These are phyloP conservation scores for Plasmodium reichenowi DNA, from an alignment of 169 alveolate genomes.

Conservation along the genomic window DNA sequence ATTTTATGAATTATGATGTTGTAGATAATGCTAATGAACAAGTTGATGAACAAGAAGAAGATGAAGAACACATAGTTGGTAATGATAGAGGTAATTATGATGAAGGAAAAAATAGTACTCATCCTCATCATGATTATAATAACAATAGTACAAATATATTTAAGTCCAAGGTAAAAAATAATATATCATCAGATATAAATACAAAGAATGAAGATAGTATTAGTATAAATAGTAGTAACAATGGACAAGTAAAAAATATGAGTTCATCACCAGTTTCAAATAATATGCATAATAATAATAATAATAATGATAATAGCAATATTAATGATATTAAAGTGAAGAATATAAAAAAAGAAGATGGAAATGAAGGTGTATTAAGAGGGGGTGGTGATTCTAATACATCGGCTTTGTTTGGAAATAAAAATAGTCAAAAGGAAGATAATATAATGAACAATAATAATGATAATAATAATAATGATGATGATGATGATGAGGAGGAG, in stretches of 20 bases:
- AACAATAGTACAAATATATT: conserved; percentile 10
- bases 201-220: background rate
- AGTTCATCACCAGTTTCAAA: too few relatives aligned
- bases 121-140: background rate
- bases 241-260: background rate
- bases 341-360: too few relatives aligned
- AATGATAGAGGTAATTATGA: conserved; percentile 1
- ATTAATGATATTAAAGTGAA: too few relatives aligned
- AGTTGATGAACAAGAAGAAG: conserved; percentile 65
- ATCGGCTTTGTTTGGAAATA: too few relatives aligned
- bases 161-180: conserved; percentile 15
- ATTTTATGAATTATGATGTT: conserved; percentile 74
- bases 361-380: too few relatives aligned
- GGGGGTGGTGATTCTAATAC: too few relatives aligned
- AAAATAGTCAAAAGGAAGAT: too few relatives aligned
- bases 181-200: background rate
- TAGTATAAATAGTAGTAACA: background rate
- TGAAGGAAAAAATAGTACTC: too few relatives aligned
- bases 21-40: conserved; percentile 32
- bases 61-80: background rate
- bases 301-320: too few relatives aligned
- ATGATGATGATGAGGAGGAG: background rate
- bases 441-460: too few relatives aligned
- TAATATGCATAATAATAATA: background rate
- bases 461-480: background rate